phyloP scores from a whole-genome alignment of 2,329 filamentous ascomycete genomes.

The Didymosphaeria variabile region DNA sequence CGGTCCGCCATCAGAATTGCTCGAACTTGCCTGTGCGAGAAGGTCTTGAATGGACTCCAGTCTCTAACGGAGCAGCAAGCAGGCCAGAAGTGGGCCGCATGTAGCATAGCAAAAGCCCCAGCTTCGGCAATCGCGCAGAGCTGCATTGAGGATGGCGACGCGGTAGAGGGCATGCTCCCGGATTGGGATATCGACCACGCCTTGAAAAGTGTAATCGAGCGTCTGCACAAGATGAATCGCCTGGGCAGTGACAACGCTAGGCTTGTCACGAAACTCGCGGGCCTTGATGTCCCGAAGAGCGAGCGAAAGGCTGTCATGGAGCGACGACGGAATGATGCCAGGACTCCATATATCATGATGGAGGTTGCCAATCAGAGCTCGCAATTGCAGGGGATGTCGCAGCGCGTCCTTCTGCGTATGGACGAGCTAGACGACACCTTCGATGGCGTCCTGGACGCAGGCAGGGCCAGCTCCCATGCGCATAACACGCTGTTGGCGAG shows the following conservation, averaged over 20 bases:
- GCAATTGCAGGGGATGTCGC: slow-evolving; percentile 14
- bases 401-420: slow-evolving; percentile 18
- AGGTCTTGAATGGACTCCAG: slow-evolving; percentile 21
- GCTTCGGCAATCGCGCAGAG: background rate
- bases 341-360: slow-evolving; percentile 25
- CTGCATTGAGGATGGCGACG: slow-evolving; percentile 6
- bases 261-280: slow-evolving; percentile 25
- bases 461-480: background rate
- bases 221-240: background rate
- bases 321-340: slow-evolving; percentile 20
- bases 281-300: slow-evolving; percentile 18
- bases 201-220: background rate
- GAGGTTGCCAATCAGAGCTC: slow-evolving; percentile 20
- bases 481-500: slow-evolving; percentile 7
- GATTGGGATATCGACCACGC: background rate
- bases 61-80: slow-evolving; percentile 24
- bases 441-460: background rate
- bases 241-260: slow-evolving; percentile 11
- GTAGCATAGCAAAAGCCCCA: background rate
- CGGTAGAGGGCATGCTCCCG: background rate
- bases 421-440: slow-evolving; percentile 18
- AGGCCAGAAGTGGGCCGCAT: slow-evolving; percentile 22
- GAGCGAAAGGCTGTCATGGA: slow-evolving; percentile 16
- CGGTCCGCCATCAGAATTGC: slow-evolving; percentile 20
- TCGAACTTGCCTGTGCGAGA: slow-evolving; percentile 17